phyloP scores from a whole-genome alignment of 2,329 filamentous ascomycete genomes.

The Sporothrix brunneoviolacea region DNA sequence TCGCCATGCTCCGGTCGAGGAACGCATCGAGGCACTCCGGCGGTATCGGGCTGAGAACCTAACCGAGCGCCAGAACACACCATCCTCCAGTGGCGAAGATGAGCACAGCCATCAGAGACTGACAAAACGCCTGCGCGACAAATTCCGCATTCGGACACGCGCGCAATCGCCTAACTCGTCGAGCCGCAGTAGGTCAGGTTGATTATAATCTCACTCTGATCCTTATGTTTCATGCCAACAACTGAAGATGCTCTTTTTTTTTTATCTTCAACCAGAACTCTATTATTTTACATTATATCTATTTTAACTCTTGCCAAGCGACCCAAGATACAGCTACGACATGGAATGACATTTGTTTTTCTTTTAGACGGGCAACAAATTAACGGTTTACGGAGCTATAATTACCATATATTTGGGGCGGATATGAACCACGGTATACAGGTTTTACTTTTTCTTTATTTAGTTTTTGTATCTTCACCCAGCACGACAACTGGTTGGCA shows the following conservation, averaged over 20 bases:
- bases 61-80: conserved; percentile 18
- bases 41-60: conserved; percentile 38
- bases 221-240: too few species aligned
- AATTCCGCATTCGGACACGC: conserved; percentile 46
- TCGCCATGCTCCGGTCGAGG: conserved; percentile 52
- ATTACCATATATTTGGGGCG: too few species aligned
- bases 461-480: too few species aligned
- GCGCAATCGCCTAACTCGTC: conserved; percentile 27
- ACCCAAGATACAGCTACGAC: neutral
- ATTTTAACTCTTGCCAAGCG: too few species aligned
- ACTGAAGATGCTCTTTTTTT: too few species aligned
- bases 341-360: neutral
- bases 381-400: too few species aligned
- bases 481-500: too few species aligned
- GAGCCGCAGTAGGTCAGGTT: neutral
- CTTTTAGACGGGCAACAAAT: neutral
- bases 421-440: neutral
- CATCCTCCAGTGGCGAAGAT: conserved; percentile 25
- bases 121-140: conserved; percentile 44
- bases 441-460: neutral
- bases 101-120: conserved; percentile 36
- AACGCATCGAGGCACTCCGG: conserved; percentile 55
- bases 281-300: too few species aligned
- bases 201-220: neutral
- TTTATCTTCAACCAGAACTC: too few species aligned